A percentile compares a stretch with the other conserved stretches of the same genome.
Conservation (phyloP, 345 rosid genomes). For the Sisymbrium altissimum region DNA sequence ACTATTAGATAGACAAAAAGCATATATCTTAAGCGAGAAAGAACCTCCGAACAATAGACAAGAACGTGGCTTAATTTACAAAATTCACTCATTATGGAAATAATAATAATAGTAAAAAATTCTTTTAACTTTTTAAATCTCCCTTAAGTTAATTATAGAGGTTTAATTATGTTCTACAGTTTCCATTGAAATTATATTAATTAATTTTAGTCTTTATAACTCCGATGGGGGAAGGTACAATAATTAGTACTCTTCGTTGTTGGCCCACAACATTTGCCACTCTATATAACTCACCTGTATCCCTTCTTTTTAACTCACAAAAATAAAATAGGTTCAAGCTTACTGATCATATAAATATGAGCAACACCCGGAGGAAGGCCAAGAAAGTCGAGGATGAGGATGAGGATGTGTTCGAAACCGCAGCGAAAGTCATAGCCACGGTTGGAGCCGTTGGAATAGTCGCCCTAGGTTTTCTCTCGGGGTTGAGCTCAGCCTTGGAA, state of each 20-base stretch:
- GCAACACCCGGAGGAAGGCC: neutral
- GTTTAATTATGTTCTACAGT: neutral
- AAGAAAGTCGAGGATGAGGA: neutral
- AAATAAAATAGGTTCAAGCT: neutral
- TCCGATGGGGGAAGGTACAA: neutral
- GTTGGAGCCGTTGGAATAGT: constrained; percentile 12
- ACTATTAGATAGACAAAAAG: neutral
- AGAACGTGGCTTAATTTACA: neutral
- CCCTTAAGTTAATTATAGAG: neutral
- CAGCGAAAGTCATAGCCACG: neutral
- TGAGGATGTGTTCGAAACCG: neutral
- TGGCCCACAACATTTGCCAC: neutral
- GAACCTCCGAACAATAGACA: neutral
- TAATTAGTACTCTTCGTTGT: neutral
- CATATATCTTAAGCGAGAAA: neutral
- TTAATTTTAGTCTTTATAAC: neutral
- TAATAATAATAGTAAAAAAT: neutral
- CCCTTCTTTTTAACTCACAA: neutral
- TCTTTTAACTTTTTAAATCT: neutral
- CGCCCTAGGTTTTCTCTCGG: neutral
- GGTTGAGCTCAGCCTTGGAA: neutral
- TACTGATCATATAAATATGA: neutral
- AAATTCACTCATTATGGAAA: neutral
- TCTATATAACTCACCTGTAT: neutral
- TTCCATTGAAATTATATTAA: neutral